Evolutionary conservation across 139 green algal genomes (phyloP).

Genomic region (Chlamydomonas applanata): DNA sequence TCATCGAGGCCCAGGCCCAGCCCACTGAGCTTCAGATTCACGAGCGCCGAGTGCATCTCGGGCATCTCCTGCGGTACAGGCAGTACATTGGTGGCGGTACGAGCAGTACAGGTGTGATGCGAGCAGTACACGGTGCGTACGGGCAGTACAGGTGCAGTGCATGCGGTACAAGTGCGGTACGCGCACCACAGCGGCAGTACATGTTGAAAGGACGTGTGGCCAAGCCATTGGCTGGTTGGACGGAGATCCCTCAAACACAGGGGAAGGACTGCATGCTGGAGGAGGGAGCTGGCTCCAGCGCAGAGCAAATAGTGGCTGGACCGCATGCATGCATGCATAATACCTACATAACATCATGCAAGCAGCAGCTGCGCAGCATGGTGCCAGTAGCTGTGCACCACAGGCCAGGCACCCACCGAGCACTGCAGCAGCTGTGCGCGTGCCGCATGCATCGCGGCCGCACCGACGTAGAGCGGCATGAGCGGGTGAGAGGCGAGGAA

Average conservation of each 20-base stretch:
- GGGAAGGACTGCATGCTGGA: no score
- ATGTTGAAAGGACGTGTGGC: no score
- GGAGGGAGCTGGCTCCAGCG: neutral
- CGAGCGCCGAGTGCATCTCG: neutral
- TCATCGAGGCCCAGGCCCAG: neutral
- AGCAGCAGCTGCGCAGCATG: constrained; percentile 6
- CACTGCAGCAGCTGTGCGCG: constrained; percentile 50
- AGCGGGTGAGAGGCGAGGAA: constrained; percentile 84
- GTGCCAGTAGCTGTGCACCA: constrained; percentile 5
- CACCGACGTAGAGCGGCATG: constrained; percentile 89
- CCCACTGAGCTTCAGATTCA: neutral
- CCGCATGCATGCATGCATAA: no score
- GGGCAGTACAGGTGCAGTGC: no score
- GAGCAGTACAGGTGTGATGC: no score
- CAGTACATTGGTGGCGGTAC: no score
- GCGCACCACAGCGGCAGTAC: no score
- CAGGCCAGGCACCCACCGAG: constrained; percentile 36
- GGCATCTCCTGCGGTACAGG: constrained; percentile 8
- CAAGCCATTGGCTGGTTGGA: no score
- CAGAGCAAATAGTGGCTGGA: neutral
- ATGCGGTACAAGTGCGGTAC: no score
- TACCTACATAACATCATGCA: no score
- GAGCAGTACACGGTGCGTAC: no score
- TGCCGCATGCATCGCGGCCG: constrained; percentile 55
- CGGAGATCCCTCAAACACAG: no score